phyloP scores from a whole-genome alignment of 2,329 filamentous ascomycete species.

The Pseudocercospora crystallina region DNA sequence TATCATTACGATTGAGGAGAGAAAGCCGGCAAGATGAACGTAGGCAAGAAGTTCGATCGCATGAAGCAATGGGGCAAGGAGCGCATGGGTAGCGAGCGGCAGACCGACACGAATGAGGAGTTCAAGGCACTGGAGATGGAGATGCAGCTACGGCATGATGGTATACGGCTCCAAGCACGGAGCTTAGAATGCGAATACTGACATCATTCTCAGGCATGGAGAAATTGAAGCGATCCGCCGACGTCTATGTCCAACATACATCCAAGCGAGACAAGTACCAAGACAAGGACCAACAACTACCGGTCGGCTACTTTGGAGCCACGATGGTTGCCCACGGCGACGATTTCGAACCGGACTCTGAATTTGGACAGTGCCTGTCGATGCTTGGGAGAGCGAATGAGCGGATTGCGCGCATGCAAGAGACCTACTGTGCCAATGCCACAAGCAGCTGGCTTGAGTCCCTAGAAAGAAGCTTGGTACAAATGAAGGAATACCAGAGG shows the following conservation, averaged over 20 bases:
- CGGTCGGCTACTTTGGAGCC: constrained; percentile 74
- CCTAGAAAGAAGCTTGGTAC: constrained; percentile 81
- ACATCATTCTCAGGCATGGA: constrained; percentile 69
- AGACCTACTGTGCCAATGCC: constrained; percentile 74
- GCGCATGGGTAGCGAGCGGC: constrained; percentile 89
- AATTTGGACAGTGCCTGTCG: constrained; percentile 84
- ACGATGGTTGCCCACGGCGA: constrained; percentile 88
- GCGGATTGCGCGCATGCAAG: constrained; percentile 79
- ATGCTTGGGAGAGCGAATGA: constrained; percentile 82
- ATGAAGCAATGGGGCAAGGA: constrained; percentile 98
- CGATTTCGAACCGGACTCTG: constrained; percentile 86
- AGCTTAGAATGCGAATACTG: not conserved
- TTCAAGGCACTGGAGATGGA: constrained; percentile 88
- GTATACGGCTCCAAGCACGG: constrained; percentile 48
- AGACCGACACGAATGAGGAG: constrained; percentile 82
- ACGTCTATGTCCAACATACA: constrained; percentile 80
- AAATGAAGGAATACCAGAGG: constrained; percentile 96
- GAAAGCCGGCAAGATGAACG: constrained; percentile 43
- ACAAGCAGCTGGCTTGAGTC: constrained; percentile 86
- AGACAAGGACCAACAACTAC: constrained; percentile 83
- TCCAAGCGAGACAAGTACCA: constrained; percentile 81
- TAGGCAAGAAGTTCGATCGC: constrained; percentile 88
- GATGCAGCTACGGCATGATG: constrained; percentile 85
- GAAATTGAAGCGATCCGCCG: constrained; percentile 82
- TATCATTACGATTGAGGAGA: not conserved